Conservation (phyloP, 108 stramenopile species). For the Fragilaria crotonensis region DNA sequence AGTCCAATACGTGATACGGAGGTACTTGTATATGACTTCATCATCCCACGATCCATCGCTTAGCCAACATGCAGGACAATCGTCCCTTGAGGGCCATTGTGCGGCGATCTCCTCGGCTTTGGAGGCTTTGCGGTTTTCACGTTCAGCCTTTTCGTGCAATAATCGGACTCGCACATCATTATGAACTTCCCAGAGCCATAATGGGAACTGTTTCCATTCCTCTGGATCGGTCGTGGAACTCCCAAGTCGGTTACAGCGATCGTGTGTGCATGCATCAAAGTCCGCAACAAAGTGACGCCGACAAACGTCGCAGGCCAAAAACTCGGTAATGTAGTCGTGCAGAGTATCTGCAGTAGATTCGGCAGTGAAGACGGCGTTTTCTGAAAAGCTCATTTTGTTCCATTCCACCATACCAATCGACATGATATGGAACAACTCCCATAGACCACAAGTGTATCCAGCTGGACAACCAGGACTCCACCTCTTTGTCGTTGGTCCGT, state of each 20-base stretch:
- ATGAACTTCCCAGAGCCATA: slow-evolving; percentile 76
- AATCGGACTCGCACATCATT: slow-evolving; percentile 77
- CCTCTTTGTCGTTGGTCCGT: not conserved
- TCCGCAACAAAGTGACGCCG: slow-evolving; percentile 56
- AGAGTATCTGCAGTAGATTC: slow-evolving; percentile 13
- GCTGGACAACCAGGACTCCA: slow-evolving; percentile 39
- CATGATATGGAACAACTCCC: slow-evolving; percentile 79
- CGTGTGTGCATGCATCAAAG: slow-evolving; percentile 60
- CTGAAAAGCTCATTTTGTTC: slow-evolving; percentile 24
- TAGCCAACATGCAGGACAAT: slow-evolving; percentile 41
- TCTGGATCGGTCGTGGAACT: slow-evolving; percentile 6
- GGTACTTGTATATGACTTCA: slow-evolving; percentile 26
- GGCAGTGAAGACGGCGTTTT: not conserved
- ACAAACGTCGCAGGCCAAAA: slow-evolving; percentile 82
- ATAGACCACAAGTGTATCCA: slow-evolving; percentile 83
- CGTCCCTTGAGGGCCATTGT: slow-evolving; percentile 27
- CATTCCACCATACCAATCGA: slow-evolving; percentile 71
- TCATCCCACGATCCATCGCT: slow-evolving; percentile 27
- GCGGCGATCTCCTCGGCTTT: slow-evolving; percentile 15
- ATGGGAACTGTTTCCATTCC: slow-evolving; percentile 55
- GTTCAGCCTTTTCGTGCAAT: slow-evolving; percentile 37
- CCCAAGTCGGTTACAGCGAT: slow-evolving; percentile 63
- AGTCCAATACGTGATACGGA: slow-evolving; percentile 39
- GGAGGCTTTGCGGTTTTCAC: slow-evolving; percentile 15
- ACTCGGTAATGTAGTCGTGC: slow-evolving; percentile 52